Evolutionary conservation across 83 land plant genomes (phyloP), one percentile per base, ranked within the genome.

Genomic region (Picea abies): DNA sequence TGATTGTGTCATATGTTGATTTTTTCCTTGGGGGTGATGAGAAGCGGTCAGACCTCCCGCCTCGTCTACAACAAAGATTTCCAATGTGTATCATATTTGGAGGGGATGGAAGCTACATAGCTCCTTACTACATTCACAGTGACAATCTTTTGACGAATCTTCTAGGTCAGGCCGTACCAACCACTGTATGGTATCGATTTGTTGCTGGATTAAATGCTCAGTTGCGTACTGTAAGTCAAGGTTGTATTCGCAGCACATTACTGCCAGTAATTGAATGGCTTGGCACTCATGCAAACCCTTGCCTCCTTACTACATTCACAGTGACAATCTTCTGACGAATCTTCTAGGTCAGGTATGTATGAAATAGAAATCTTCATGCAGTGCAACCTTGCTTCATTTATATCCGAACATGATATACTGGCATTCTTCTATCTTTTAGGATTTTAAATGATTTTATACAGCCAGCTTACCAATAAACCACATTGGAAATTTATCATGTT

Each of bases 11-110:
- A 26, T 95, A 96, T 79, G 90, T 96, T 87, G 99, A 96, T 82
- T 97, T 96, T 68, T 95, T 96, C 80, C 91, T 95, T 83, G 99
- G 99, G 35, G 99, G 99, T 52, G 99, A 96, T 87, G 99, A 96
- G 72, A 95, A 96, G 80, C 90, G 98, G 5, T 79, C 91, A 25
- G 99, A 95, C 80, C 83, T 95, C 11, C 91, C 93, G 35, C 93
- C 98, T 47, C 88, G 84, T 56, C 83, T 90, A 29, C 84, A 84
- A 81, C 91, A 93, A 82, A 90, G 95, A 78, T 92, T 95, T 68
- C 99, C 99, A 35, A 87, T 96, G 96, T 88, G 95, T 52, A 87
- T 96, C 4, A 89, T 95, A 4, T 93, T 96, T 91, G 99, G 99
- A 66, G 99, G 99, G 41, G 92, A 96, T 88, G 99, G 99, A 78